Evolutionary conservation across 345 rosid species (phyloP), one percentile per base, ranked within the genome.

Genomic region (Salix brachista): DNA sequence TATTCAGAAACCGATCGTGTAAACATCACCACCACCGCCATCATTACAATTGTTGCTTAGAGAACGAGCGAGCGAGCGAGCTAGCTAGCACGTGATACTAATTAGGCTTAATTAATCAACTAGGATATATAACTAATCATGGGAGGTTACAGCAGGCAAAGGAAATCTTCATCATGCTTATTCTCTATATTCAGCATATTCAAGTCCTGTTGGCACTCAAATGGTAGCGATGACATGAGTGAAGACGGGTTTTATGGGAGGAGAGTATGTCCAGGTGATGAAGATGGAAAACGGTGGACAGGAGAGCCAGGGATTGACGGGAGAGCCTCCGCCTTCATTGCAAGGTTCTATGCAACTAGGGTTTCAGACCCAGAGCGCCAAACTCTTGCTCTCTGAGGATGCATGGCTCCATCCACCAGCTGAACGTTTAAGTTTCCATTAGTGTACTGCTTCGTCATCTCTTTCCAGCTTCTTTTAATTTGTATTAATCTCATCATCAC

Each of bases 221-320:
- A 68, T 34, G 89, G 90, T 9, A 82, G 84, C 16, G 90, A 83
- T 36, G 85, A 86, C 66, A 75, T 80, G 67, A 86, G 90, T 54
- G 97, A 91, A 75, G 97, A 90, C 46, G 88, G 85, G 0, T 54
- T 75, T 34, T 81, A 86, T 56, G 76, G 71, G 19, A 77, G 89
- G 68, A 82, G 90, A 81, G 85, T 80, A 54, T 80, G 86, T 76
- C 85, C 80, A 1, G 88, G 96, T 39, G 96, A 91, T 42, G 96
- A 90, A 85, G 94, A 93, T 41, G 44, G 44, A 41, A 10, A 11
- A 0, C 3, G 13, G 44, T 41, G 44, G 44, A 12, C 12, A 78
- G 85, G 92, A n/a, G 96, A 91, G 69, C 96, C 97, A 10, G 93
- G 93, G 34, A 88, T 90, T 21, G 93, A 93, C 72, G 83, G 93